These are phyloP conservation scores for Puccinia sorghi DNA, from an alignment of 1,284 basidiomycete species.

Conservation along the genomic window DNA sequence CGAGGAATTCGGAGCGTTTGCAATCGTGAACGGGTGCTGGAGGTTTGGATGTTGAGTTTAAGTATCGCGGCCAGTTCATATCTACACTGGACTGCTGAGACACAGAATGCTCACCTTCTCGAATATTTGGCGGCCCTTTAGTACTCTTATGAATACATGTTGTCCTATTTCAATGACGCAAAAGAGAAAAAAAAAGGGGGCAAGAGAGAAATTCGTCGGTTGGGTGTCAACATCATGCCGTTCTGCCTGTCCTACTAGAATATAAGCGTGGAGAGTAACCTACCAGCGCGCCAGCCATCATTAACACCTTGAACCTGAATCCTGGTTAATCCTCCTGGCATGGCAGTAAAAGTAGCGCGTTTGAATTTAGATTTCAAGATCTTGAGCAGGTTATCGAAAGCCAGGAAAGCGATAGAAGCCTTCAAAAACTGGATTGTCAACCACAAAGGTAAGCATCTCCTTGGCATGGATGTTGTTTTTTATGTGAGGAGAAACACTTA, in stretches of 20 bases:
- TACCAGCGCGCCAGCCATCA: slow-evolving; percentile 44
- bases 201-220: background rate
- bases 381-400: slow-evolving; percentile 34
- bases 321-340: slow-evolving; percentile 39
- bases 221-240: background rate
- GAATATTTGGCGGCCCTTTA: slow-evolving; percentile 30
- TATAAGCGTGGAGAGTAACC: background rate
- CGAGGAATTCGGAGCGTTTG: slow-evolving; percentile 34
- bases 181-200: background rate
- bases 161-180: slow-evolving; percentile 4
- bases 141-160: slow-evolving; percentile 43
- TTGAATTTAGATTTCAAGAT: slow-evolving; percentile 24
- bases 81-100: background rate
- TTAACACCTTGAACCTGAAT: slow-evolving; percentile 30
- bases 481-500: background rate
- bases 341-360: slow-evolving; percentile 25
- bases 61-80: background rate
- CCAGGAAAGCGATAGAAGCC: slow-evolving; percentile 22
- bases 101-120: slow-evolving; percentile 18
- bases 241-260: background rate
- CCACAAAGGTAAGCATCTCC: background rate
- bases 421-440: slow-evolving; percentile 8
- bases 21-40: slow-evolving; percentile 48
- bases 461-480: background rate
- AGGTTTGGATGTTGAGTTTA: background rate